A percentile compares a stretch with the other conserved stretches of the same genome.
These are phyloP conservation scores for Tetrahymena thermophila DNA, from an alignment of 73 alveolate genomes.

Conservation along the genomic window DNA sequence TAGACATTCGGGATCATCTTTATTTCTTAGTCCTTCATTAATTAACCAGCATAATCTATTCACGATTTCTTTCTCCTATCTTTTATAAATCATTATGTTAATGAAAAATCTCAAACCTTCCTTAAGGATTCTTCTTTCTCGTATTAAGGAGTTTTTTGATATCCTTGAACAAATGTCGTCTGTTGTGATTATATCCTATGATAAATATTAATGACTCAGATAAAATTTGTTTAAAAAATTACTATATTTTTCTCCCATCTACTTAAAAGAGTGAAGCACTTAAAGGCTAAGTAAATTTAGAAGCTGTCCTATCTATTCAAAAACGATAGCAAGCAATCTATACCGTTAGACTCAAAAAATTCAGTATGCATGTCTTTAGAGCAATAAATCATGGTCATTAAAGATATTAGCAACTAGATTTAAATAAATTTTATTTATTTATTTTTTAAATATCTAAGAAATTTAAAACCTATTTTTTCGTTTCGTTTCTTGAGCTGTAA, in stretches of 20 bases:
- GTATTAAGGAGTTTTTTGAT: neutral
- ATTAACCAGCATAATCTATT: conserved; percentile 4
- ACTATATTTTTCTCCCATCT: conserved; percentile 24
- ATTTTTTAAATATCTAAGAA: too few relatives aligned
- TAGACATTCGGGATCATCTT: conserved; percentile 32
- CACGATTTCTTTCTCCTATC: conserved; percentile 14
- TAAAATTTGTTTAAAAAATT: neutral
- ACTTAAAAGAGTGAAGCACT: conserved; percentile 23
- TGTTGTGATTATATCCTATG: conserved; percentile 16
- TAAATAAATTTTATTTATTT: neutral
- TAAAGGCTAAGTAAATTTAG: conserved; percentile 33
- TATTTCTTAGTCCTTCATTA: conserved; percentile 22
- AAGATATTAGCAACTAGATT: neutral
- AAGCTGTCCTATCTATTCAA: conserved; percentile 23
- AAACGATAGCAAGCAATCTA: conserved; percentile 22
- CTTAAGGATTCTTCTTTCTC: conserved; percentile 40
- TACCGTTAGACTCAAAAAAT: conserved; percentile 20
- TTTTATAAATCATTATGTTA: conserved; percentile 27
- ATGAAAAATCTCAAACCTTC: conserved; percentile 42
- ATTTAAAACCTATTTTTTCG: conserved; percentile 16
- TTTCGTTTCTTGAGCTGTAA: conserved; percentile 29
- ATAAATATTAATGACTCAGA: neutral
- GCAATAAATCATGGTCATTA: conserved; percentile 36
- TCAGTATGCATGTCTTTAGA: conserved; percentile 23
- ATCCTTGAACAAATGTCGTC: conserved; percentile 17